These are phyloP conservation scores for Penicillium sp. DNA, from an alignment of 2,329 filamentous ascomycete genomes.

Conservation along the genomic window DNA sequence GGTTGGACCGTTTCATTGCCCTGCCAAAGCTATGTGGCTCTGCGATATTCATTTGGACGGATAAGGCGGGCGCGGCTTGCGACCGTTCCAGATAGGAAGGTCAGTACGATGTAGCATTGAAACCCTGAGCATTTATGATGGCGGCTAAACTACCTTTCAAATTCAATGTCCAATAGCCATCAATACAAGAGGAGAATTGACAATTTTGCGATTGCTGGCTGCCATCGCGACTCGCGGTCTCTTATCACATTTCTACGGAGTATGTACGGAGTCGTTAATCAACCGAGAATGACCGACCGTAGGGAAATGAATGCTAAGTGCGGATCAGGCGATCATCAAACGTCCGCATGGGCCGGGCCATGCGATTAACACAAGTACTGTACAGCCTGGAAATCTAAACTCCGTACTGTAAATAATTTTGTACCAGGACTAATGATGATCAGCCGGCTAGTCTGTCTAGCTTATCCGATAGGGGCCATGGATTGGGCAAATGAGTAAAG, in stretches of 20 bases:
- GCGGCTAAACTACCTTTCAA: background rate
- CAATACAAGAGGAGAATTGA: background rate
- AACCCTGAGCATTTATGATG: background rate
- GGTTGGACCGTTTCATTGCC: background rate
- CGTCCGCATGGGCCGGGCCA: background rate
- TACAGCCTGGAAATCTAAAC: background rate
- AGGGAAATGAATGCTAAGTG: background rate
- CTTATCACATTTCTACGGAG: background rate
- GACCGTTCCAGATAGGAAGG: slow-evolving; percentile 8
- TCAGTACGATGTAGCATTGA: background rate
- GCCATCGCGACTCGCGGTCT: background rate
- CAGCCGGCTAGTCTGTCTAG: background rate
- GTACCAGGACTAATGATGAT: slow-evolving; percentile 2
- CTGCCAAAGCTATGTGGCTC: background rate
- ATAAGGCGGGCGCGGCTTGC: background rate
- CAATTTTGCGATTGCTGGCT: background rate
- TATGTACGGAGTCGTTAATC: background rate
- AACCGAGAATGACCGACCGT: slow-evolving; percentile 2
- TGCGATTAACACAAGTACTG: background rate
- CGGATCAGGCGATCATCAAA: slow-evolving; percentile 14
- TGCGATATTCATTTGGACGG: background rate
- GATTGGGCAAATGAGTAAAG: slow-evolving; percentile 13
- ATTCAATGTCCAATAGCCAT: background rate
- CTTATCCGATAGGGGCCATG: slow-evolving; percentile 6
- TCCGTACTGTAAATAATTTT: background rate